Evolutionary conservation across 1,284 basidiomycete species (phyloP).

Genomic region (Omphalotus olearius): DNA sequence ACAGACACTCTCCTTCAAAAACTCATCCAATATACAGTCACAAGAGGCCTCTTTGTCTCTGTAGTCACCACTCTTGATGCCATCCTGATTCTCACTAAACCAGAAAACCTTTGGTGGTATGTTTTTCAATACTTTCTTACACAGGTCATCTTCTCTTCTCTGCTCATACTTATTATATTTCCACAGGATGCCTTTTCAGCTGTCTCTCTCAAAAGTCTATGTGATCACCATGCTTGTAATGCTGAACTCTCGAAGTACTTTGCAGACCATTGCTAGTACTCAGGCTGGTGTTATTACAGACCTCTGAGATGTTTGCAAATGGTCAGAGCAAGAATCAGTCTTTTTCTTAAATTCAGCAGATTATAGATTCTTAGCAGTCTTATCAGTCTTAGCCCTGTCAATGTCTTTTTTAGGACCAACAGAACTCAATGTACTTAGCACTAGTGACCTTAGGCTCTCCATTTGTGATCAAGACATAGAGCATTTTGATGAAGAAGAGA

Average conservation of each 20-base stretch:
- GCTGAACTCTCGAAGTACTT: background rate
- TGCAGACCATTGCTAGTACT: background rate
- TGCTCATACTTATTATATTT: background rate
- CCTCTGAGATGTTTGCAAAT: background rate
- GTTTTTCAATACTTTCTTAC: background rate
- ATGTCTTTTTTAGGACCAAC: too few species aligned
- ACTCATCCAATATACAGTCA: conserved; percentile 5
- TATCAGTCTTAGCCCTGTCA: too few species aligned
- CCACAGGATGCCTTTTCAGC: conserved; percentile 5
- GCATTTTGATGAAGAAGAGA: too few species aligned
- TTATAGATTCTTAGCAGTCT: too few species aligned
- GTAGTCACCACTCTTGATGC: background rate
- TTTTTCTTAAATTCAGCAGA: too few species aligned
- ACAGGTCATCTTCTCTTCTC: too few species aligned
- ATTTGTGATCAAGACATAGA: too few species aligned
- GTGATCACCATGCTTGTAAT: conserved; percentile 9
- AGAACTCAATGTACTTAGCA: too few species aligned
- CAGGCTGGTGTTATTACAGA: background rate
- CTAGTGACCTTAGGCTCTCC: too few species aligned
- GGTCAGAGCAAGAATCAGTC: too few species aligned
- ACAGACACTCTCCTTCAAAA: conserved; percentile 4
- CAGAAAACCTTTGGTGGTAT: conserved; percentile 2
- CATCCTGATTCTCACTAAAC: background rate
- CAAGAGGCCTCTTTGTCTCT: conserved; percentile 1
- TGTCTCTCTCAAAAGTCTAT: conserved; percentile 1